Evolutionary conservation across 768 basidiomycete species (phyloP), one percentile per base, ranked within the genome.

Genomic region (Suillus paluster): DNA sequence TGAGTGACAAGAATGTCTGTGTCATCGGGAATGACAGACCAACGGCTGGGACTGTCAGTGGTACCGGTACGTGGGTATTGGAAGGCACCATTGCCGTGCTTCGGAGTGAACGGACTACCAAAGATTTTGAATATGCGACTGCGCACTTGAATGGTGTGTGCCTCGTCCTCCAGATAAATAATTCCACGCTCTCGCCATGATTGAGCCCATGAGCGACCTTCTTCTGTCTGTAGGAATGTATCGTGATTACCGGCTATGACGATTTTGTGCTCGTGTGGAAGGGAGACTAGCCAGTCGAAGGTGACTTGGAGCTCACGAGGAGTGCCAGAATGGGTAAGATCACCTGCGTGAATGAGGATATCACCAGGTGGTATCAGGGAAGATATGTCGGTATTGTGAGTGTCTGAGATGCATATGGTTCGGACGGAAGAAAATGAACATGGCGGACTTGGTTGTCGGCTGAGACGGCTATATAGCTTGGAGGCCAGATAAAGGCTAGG

Each of bases 1-100:
- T 81, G 81, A 0, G 80, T 81, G 52, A 81, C 63, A 27, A 83
- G 74, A n/a, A 82, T 70, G 62, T 82, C 80, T 6, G 71, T 74
- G 5, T 63, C 27, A 3, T 63, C 60, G 0, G 77, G 78, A 0
- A 79, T 67, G 11, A 36, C 5, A 8, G 72, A 58, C 77, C 76
- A 80, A 44, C n/a, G 10, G n/a, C 9, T 44, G n/a, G n/a, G n/a
- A n/a, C n/a, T 44, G 42, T 21, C 42, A 44, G n/a, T 30, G 30
- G 30, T 6, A 30, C 14, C n/a, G 4, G 42, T n/a, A 21, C 42
- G 42, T n/a, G 42, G n/a, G 19, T 44, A 44, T 44, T 10, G n/a
- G 8, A 30, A 11, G 9, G 42, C 9, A 10, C n/a, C 42, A 44
- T 44, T 44, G 15, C 79, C 80, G 45, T 78, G 69, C 23, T 69